A percentile compares a stretch with the other conserved stretches of the same genome.
Conservation (phyloP, 768 basidiomycete species). For the Trametes villosa region DNA sequence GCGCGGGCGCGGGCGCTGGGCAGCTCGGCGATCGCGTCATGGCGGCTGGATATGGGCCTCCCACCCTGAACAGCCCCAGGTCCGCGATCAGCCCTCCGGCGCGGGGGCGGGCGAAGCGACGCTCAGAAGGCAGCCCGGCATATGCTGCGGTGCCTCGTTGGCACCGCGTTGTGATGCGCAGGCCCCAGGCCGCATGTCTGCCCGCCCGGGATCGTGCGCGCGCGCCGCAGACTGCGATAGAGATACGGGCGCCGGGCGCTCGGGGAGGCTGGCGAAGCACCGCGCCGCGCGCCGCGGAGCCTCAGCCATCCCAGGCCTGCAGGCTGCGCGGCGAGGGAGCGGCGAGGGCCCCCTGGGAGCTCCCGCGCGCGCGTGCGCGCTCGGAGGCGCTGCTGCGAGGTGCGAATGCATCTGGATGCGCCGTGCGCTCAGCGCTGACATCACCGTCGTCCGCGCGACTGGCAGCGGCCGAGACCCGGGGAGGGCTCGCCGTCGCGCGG, state of each 20-base stretch:
- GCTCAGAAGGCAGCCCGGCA: slow-evolving; percentile 5
- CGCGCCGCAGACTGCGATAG: background rate
- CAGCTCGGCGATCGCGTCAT: slow-evolving; percentile 11
- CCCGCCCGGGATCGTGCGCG: background rate
- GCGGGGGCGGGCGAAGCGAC: slow-evolving; percentile 2
- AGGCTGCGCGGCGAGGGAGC: too few species aligned
- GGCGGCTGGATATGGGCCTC: background rate
- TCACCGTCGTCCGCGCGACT: too few species aligned
- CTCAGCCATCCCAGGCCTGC: too few species aligned
- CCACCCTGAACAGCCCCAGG: slow-evolving; percentile 17
- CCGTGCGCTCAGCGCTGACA: too few species aligned
- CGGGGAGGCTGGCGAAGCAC: too few species aligned
- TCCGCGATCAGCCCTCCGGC: slow-evolving; percentile 10
- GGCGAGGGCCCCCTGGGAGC: too few species aligned
- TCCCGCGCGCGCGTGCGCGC: too few species aligned
- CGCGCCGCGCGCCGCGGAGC: too few species aligned
- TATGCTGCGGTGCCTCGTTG: slow-evolving; percentile 29
- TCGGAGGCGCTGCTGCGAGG: too few species aligned
- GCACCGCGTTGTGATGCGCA: slow-evolving; percentile 32
- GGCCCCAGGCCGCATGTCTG: background rate
- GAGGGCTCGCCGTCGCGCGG: background rate
- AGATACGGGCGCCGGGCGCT: too few species aligned
- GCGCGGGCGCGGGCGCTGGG: background rate
- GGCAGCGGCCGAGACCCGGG: too few species aligned
- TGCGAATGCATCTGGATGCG: too few species aligned